Conservation (phyloP, 2,329 filamentous ascomycete genomes). For the Talaromyces sp. region DNA sequence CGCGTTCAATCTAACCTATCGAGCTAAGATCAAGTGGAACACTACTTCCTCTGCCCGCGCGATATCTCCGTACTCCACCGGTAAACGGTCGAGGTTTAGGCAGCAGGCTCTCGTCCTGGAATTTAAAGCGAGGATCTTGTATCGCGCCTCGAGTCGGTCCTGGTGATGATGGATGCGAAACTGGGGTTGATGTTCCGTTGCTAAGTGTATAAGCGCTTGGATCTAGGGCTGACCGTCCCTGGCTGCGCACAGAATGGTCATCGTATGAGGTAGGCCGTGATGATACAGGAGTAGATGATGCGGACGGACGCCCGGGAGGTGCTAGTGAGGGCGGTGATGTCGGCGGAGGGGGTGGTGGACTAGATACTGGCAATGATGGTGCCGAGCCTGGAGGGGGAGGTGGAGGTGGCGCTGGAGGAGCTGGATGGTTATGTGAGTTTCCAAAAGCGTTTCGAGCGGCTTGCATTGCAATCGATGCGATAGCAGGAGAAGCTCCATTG, state of each 20-base stretch:
- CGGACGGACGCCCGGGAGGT: slow-evolving; percentile 45
- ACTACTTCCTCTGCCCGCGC: slow-evolving; percentile 88
- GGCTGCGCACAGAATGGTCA: slow-evolving; percentile 42
- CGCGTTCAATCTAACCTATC: slow-evolving; percentile 30
- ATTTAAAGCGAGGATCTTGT: slow-evolving; percentile 78
- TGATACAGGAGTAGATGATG: slow-evolving; percentile 43
- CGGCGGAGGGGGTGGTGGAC: slow-evolving; percentile 49
- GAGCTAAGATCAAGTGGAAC: slow-evolving; percentile 78
- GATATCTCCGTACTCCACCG: slow-evolving; percentile 73
- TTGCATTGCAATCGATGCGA: slow-evolving; percentile 56
- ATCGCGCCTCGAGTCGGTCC: slow-evolving; percentile 54
- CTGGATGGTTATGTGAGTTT: slow-evolving; percentile 44
- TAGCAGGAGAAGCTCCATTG: slow-evolving; percentile 42
- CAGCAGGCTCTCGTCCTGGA: slow-evolving; percentile 75
- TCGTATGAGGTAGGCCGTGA: slow-evolving; percentile 26
- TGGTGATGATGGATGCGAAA: slow-evolving; percentile 27
- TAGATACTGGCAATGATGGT: slow-evolving; percentile 47
- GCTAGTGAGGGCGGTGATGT: slow-evolving; percentile 43
- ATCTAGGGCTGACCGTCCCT: slow-evolving; percentile 65
- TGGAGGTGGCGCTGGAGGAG: slow-evolving; percentile 43
- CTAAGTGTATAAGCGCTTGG: slow-evolving; percentile 73
- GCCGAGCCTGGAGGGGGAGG: slow-evolving; percentile 40
- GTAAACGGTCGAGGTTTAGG: slow-evolving; percentile 81
- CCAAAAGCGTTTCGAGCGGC: slow-evolving; percentile 60
- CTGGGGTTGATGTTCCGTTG: slow-evolving; percentile 53